These are phyloP conservation scores for Xanthoconium stramineum DNA, from an alignment of 768 basidiomycete genomes.

Conservation along the genomic window DNA sequence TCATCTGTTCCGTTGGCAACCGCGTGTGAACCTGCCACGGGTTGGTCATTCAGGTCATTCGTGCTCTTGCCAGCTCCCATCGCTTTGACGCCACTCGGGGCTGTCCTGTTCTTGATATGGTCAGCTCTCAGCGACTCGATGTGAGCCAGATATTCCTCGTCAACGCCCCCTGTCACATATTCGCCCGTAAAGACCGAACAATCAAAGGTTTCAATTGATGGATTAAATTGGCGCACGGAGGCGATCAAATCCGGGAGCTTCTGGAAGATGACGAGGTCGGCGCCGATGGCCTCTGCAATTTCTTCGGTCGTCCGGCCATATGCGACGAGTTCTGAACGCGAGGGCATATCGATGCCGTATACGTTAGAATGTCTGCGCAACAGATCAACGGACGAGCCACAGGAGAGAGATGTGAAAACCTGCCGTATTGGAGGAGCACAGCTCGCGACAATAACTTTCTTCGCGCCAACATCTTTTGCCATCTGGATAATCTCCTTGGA, in stretches of 20 bases:
- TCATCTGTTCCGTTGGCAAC: constrained; percentile 65
- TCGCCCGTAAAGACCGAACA: constrained; percentile 98
- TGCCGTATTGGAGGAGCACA: constrained; percentile 96
- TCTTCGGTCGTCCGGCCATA: constrained; percentile 66
- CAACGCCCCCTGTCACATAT: constrained; percentile 92
- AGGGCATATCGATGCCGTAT: constrained; percentile 99
- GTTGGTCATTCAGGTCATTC: constrained; percentile 22
- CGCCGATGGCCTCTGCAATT: constrained; percentile 82
- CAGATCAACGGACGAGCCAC: constrained; percentile 2
- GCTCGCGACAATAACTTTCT: constrained; percentile 92
- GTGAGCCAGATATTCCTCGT: constrained; percentile 72
- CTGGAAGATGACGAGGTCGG: constrained; percentile 95
- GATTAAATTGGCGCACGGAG: constrained; percentile 84
- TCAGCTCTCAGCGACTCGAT: constrained; percentile 81
- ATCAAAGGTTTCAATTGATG: constrained; percentile 74
- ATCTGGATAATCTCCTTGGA: constrained; percentile 99
- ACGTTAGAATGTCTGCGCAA: constrained; percentile 77
- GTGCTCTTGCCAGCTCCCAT: constrained; percentile 33
- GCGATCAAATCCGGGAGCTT: constrained; percentile 82
- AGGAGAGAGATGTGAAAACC: constrained; percentile 7
- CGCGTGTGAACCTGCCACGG: constrained; percentile 34
- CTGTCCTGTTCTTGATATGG: constrained; percentile 61
- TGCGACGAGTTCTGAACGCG: constrained; percentile 89
- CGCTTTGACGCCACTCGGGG: constrained; percentile 29
- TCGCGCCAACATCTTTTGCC: constrained; percentile 98